Base-by-base conservation (phyloP, 805 yeast genomes). In the Candida silvicultrix region DNA sequence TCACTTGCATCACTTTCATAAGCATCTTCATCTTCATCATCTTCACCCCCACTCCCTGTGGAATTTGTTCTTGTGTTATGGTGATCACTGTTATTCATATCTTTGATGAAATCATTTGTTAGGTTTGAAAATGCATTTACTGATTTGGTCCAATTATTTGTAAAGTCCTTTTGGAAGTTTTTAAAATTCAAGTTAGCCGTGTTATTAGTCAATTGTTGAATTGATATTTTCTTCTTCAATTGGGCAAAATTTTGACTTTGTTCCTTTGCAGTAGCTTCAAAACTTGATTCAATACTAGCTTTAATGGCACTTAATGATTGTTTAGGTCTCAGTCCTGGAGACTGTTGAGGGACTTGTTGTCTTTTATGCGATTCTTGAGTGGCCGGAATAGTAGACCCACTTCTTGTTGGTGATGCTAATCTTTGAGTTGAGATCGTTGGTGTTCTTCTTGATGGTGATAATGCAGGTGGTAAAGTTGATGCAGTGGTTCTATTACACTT, bases 11-110 rank as follows among this genome's bases (percentile, higher is more conserved):
- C 25, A 23, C 25, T 23, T 5, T 53, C 52, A 21, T 57, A 60
- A 20, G 57, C 65, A 38, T 59, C 60, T 36, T 60, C 61, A 40
- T 57, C 56, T 38, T 60, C 58, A 8, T 55, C 60, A 37, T 54
- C 64, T 20, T 60, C 58, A 11, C 60, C 59, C 2, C 56, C 55
- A 42, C 66, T 54, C 9, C 9, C 5, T 23, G 25, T 23, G 5
- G 25, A 7, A 32, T 32, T 10, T 32, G 19, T 4, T 15, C 5
- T 32, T 3, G 19, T n/a, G 14, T 28, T 28, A 8, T 11, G 4
- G 4, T 28, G 9, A 28, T 11, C 12, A 10, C 8, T 12, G 16
- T 34, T 21, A 18, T 34, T 34, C 8, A 34, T 15, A 12, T 34
- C 37, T 35, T 44, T 20, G 23, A 39, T 36, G 18, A 38, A n/a